phyloP scores from a whole-genome alignment of 768 basidiomycete genomes.

The Trametes coccinea region DNA sequence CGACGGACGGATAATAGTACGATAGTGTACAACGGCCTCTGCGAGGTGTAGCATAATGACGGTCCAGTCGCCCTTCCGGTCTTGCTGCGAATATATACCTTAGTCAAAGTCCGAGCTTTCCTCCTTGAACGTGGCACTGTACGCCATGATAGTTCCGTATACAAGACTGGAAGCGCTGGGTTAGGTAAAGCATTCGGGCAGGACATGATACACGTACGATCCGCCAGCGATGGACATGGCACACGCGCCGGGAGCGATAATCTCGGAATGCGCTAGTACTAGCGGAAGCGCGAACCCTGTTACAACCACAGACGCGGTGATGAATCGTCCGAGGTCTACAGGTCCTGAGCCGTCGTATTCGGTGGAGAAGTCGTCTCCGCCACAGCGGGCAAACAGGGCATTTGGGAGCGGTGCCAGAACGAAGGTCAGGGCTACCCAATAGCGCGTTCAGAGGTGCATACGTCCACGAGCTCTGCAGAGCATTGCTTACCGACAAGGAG shows the following conservation, averaged over 20 bases:
- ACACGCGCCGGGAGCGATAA: slow-evolving; percentile 83
- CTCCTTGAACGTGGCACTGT: slow-evolving; percentile 79
- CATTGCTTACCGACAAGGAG: slow-evolving; percentile 82
- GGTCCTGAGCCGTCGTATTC: slow-evolving; percentile 71
- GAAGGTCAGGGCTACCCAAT: slow-evolving; percentile 77
- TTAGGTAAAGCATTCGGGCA: neutral
- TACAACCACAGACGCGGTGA: slow-evolving; percentile 87
- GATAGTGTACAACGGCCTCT: slow-evolving; percentile 25
- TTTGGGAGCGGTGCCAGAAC: slow-evolving; percentile 96
- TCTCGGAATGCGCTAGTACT: slow-evolving; percentile 86
- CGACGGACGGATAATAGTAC: slow-evolving; percentile 16
- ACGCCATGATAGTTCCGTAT: slow-evolving; percentile 88
- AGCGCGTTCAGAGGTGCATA: neutral
- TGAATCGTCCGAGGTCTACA: slow-evolving; percentile 91
- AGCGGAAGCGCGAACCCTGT: slow-evolving; percentile 93
- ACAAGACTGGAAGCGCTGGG: slow-evolving; percentile 53
- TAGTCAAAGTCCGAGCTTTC: slow-evolving; percentile 82
- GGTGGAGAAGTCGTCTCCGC: slow-evolving; percentile 81
- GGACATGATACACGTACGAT: slow-evolving; percentile 51
- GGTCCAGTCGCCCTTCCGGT: slow-evolving; percentile 12
- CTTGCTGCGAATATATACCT: slow-evolving; percentile 14
- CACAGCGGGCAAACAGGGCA: slow-evolving; percentile 90
- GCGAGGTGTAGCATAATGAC: slow-evolving; percentile 22
- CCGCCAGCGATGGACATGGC: slow-evolving; percentile 96
- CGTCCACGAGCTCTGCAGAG: neutral